Base-by-base conservation (phyloP, 1,139 yeast species). In the Lodderomyces parapsilosis region DNA sequence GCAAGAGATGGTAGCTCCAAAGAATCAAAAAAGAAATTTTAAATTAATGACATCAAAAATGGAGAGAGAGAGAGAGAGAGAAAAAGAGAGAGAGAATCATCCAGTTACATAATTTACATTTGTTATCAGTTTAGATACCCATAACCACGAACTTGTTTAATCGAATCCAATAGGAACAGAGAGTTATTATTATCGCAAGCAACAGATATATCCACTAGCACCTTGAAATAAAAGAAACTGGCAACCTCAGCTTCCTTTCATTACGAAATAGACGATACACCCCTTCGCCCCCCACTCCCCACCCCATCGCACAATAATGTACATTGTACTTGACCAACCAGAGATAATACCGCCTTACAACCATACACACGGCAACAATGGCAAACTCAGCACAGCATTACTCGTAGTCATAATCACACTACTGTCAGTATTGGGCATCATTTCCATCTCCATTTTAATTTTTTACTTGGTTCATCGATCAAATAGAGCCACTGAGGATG, bases 401-500 rank as follows among this genome's bases (percentile, higher is more conserved):
- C 33, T 53, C n/a, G 41, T 53, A 9, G 38, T 48, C 9, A 42
- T 49, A 17, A 30, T 48, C 8, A 45, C 56, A 4, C 49, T 54
- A 25, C 37, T 49, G 6, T 41, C 48, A n/a, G 40, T 57, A 9
- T 40, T 52, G 4, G 36, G 53, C 1, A 22, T 54, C 1, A 39
- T 50, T 19, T 38, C 53, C n/a, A 11, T 53, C 6, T 32, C 53
- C 7, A 42, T 51, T 7, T 13, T 55, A 11, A 25, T 55, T 5
- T 33, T 50, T 4, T 46, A 41, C 25, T 37, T 46, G 9, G 32
- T 58, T 2, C 55, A 45, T 33, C 42, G 49, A 30, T 49, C 42
- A 36, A 35, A 51, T 10, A 41, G 46, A 13, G 15, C 49, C 20
- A 52, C 62, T 1, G 87, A 80, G 47, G 81, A 78, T 51, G 83